phyloP scores from a whole-genome alignment of 345 rosid genomes.

The Salix udensis region DNA sequence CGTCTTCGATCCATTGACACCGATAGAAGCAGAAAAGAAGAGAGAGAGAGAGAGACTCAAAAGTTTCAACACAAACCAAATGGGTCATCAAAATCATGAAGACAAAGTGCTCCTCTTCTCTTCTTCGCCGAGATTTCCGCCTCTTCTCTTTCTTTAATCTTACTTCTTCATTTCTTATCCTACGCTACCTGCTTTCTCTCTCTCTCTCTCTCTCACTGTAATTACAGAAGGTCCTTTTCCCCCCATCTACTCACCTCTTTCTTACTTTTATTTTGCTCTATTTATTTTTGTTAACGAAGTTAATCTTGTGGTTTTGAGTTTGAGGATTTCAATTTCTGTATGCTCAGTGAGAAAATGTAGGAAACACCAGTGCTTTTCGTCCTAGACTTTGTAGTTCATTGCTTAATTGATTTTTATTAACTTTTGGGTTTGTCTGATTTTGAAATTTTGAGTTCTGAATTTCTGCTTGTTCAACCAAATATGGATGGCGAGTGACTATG shows the following conservation, averaged over 20 bases:
- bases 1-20: not conserved
- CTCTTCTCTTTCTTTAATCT: not conserved
- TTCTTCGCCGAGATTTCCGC: constrained; percentile 20
- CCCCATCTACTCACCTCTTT: not conserved
- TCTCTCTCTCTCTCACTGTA: not conserved
- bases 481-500: not conserved
- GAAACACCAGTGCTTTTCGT: not conserved
- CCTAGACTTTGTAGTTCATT: not conserved
- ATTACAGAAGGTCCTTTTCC: not conserved
- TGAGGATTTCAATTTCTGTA: constrained; percentile 4
- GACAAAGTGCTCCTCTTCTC: constrained; percentile 9
- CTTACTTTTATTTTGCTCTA: not conserved
- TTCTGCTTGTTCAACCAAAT: not conserved
- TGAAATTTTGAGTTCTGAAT: constrained; percentile 7
- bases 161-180: not conserved
- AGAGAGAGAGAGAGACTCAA: not conserved
- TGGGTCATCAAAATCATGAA: constrained; percentile 2
- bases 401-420: not conserved
- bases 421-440: constrained; percentile 3
- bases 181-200: not conserved
- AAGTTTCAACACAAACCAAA: constrained; percentile 17
- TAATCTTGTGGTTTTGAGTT: not conserved
- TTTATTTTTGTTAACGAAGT: not conserved
- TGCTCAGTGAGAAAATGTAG: constrained; percentile 3
- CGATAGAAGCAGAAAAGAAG: not conserved